Conservation (phyloP, 2,329 filamentous ascomycete genomes). For the Paracoccidioides brasiliensis region DNA sequence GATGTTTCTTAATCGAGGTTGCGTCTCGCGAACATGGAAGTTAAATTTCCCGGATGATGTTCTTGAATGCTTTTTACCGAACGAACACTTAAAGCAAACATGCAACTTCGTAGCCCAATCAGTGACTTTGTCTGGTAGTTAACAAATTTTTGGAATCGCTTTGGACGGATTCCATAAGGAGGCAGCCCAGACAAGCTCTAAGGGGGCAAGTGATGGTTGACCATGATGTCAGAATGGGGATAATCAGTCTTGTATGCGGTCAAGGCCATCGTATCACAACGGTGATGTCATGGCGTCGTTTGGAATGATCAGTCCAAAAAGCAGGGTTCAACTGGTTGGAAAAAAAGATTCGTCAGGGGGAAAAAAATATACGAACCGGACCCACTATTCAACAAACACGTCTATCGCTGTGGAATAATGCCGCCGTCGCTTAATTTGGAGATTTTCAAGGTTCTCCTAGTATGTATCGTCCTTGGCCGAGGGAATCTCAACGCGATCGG, state of each 20-base stretch:
- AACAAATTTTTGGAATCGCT: neutral
- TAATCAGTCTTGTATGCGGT: neutral
- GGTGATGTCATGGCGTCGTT: neutral
- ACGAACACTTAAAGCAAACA: neutral
- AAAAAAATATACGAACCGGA: no score
- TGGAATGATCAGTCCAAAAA: neutral
- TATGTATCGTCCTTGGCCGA: neutral
- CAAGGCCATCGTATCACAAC: neutral
- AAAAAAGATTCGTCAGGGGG: neutral
- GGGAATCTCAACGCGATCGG: neutral
- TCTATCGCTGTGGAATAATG: no score
- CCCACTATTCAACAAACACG: no score
- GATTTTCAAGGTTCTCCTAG: no score
- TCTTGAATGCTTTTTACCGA: neutral
- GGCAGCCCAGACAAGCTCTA: neutral
- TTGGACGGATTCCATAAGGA: neutral
- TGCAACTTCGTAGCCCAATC: neutral
- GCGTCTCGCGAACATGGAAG: neutral
- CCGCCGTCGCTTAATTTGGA: no score
- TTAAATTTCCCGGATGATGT: neutral
- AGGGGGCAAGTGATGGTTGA: neutral
- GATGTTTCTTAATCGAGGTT: neutral
- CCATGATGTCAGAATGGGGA: neutral
- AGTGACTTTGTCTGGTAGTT: neutral
- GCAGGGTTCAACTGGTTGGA: neutral